Conservation (phyloP, 225 moss, liverwort and hornwort genomes). For the Pleurozium schreberi region DNA sequence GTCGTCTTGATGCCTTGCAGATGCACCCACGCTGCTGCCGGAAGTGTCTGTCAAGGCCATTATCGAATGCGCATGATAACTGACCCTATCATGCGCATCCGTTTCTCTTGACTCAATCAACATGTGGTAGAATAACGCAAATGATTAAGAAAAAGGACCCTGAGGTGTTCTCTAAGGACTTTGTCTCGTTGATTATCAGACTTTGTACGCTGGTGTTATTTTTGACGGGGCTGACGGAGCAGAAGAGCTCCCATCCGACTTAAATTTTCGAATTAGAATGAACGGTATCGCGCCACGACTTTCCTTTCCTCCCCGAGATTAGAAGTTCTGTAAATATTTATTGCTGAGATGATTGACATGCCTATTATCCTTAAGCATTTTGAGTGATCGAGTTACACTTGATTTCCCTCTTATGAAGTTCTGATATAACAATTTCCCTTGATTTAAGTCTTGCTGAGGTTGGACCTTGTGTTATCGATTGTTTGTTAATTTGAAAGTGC, state of each 20-base stretch:
- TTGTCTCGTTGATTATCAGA: constrained; percentile 20
- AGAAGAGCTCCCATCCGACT: constrained; percentile 41
- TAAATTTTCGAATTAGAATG: constrained; percentile 73
- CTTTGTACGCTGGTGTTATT: constrained; percentile 64
- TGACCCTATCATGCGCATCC: not conserved
- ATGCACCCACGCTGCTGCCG: not conserved
- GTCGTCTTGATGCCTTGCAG: not conserved
- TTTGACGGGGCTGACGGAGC: constrained; percentile 41
- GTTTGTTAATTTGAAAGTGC: not conserved
- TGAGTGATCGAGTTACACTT: not conserved
- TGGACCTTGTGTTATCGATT: not conserved
- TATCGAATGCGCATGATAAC: not conserved
- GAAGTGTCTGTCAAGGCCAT: not conserved
- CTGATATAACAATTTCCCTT: not conserved
- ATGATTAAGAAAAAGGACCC: not conserved
- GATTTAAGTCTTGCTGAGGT: not conserved
- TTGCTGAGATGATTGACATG: not conserved
- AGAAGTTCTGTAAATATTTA: not conserved
- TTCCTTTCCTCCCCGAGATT: not conserved
- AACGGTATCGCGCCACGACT: constrained; percentile 35
- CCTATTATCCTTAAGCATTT: not conserved
- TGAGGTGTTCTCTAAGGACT: not conserved
- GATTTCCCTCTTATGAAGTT: not conserved
- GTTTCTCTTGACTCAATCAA: not conserved
- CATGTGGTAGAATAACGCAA: not conserved